Evolutionary conservation across 768 basidiomycete species (phyloP).

Genomic region (Suillus americanus): DNA sequence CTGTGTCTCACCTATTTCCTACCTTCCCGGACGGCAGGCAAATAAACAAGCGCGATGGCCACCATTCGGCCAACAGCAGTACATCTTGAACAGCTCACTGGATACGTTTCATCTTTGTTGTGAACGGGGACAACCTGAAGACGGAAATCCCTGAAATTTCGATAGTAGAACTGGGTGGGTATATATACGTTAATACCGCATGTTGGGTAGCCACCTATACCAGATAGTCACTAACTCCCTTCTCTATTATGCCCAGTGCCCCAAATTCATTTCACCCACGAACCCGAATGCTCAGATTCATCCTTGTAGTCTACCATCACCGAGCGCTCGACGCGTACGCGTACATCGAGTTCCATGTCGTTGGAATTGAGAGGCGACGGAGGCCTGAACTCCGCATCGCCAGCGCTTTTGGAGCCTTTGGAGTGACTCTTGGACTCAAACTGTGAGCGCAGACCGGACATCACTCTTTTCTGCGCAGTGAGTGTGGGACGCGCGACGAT

Average conservation of each 20-base stretch:
- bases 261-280: not conserved
- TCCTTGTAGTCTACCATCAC: conserved; percentile 25
- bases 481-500: conserved; percentile 8
- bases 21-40: not conserved
- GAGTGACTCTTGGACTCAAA: conserved; percentile 3
- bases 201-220: not conserved
- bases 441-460: no score
- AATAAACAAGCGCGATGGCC: not conserved
- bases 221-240: not conserved
- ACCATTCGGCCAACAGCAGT: not conserved
- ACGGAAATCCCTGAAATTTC: not conserved
- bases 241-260: not conserved
- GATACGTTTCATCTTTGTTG: not conserved
- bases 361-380: not conserved
- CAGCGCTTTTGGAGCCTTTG: conserved; percentile 1
- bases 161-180: not conserved
- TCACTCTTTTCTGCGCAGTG: not conserved
- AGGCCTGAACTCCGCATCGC: conserved; percentile 23
- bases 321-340: conserved; percentile 29
- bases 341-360: conserved; percentile 30
- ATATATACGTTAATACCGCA: not conserved
- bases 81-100: not conserved
- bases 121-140: not conserved
- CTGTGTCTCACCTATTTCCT: not conserved
- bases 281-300: not conserved